Evolutionary conservation across 257 asterid genomes (phyloP).

Genomic region (Penstemon eatonii): DNA sequence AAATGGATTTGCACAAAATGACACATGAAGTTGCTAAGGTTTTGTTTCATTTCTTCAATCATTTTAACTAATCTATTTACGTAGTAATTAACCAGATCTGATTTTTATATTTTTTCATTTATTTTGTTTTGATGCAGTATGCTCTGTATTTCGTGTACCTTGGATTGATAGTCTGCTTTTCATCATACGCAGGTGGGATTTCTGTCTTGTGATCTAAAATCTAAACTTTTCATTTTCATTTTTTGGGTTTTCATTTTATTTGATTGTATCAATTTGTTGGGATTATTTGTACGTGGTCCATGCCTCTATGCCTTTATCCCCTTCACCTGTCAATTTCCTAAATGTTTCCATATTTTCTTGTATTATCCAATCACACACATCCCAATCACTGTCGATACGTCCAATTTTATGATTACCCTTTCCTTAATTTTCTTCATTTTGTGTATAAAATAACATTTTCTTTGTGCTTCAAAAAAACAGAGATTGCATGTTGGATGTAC

Average conservation of each 20-base stretch:
- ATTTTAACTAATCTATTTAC: too few species aligned
- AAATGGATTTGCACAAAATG: slow-evolving; percentile 72
- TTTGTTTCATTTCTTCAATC: background rate
- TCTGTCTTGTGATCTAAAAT: background rate
- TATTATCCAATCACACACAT: slow-evolving; percentile 52
- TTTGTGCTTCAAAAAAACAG: slow-evolving; percentile 35
- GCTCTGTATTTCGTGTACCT: slow-evolving; percentile 91
- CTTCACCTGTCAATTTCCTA: slow-evolving; percentile 62
- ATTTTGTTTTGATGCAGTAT: slow-evolving; percentile 52
- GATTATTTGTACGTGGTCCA: slow-evolving; percentile 89
- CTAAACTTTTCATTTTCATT: background rate
- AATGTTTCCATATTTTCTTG: slow-evolving; percentile 37
- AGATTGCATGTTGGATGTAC: slow-evolving; percentile 98
- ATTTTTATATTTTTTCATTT: background rate
- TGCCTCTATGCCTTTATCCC: slow-evolving; percentile 71
- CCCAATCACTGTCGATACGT: slow-evolving; percentile 53
- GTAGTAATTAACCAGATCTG: slow-evolving; percentile 49
- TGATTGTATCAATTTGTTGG: slow-evolving; percentile 8
- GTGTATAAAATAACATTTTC: slow-evolving; percentile 17
- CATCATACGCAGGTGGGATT: slow-evolving; percentile 88
- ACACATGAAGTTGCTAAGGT: slow-evolving; percentile 70
- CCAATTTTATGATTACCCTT: slow-evolving; percentile 27
- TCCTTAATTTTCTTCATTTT: slow-evolving; percentile 11
- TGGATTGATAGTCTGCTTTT: slow-evolving; percentile 78
- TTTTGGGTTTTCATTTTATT: background rate